These are phyloP conservation scores for Aspergillus sp. DNA, from an alignment of 2,329 filamentous ascomycete species.

Conservation along the genomic window DNA sequence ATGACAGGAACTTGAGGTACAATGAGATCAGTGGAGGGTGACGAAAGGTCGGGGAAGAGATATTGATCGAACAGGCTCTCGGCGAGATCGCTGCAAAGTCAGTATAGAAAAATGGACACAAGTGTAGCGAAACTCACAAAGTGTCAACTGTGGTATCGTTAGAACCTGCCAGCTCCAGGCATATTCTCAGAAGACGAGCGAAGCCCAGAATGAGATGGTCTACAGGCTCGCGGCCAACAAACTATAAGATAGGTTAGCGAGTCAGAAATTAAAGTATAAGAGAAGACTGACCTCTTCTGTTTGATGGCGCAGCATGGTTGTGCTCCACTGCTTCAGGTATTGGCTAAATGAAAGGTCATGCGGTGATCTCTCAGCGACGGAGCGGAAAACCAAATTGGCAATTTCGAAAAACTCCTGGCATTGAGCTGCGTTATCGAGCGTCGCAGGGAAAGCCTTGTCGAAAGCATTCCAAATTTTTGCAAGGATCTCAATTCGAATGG, in stretches of 20 bases:
- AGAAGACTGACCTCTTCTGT: slow-evolving; percentile 43
- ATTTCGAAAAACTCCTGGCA: slow-evolving; percentile 52
- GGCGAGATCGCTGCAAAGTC: slow-evolving; percentile 44
- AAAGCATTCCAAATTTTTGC: slow-evolving; percentile 50
- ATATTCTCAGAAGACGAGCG: slow-evolving; percentile 45
- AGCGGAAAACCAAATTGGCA: slow-evolving; percentile 45
- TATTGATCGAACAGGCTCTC: slow-evolving; percentile 63
- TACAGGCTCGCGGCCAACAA: slow-evolving; percentile 49
- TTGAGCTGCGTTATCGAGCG: slow-evolving; percentile 38
- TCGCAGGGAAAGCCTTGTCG: slow-evolving; percentile 42
- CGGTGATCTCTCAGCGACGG: slow-evolving; percentile 43
- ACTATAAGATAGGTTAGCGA: slow-evolving; percentile 34
- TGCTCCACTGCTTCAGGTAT: slow-evolving; percentile 48
- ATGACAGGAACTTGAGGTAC: slow-evolving; percentile 52
- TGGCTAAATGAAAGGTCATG: slow-evolving; percentile 40
- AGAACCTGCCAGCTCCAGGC: slow-evolving; percentile 42
- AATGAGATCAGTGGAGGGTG: slow-evolving; percentile 30
- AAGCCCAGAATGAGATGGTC: slow-evolving; percentile 49
- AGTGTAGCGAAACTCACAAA: slow-evolving; percentile 27
- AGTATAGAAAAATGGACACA: background rate
- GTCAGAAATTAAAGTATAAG: background rate
- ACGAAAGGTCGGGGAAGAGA: slow-evolving; percentile 62
- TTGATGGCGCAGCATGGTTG: slow-evolving; percentile 45
- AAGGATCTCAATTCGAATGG: slow-evolving; percentile 42
- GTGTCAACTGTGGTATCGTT: slow-evolving; percentile 37